phyloP scores from a whole-genome alignment of 1,284 basidiomycete species.

The Papiliotrema fonsecae region DNA sequence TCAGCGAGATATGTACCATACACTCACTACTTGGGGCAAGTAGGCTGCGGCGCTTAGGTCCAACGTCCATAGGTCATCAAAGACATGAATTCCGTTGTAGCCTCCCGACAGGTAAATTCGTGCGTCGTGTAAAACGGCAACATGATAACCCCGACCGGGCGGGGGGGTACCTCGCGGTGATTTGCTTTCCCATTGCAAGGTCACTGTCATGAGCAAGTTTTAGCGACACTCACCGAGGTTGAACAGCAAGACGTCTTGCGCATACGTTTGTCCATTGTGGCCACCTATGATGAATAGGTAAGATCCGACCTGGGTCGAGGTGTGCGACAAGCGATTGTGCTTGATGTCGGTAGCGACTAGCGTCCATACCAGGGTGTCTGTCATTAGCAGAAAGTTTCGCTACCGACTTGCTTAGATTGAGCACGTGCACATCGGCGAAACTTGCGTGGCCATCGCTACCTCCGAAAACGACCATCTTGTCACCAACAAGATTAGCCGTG shows the following conservation, averaged over 20 bases:
- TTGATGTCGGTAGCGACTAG: conserved; percentile 56
- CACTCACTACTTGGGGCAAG: conserved; percentile 70
- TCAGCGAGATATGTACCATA: background rate
- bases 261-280: conserved; percentile 74
- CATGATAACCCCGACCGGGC: conserved; percentile 67
- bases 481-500: conserved; percentile 78
- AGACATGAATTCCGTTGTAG: conserved; percentile 74
- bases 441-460: conserved; percentile 54
- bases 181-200: conserved; percentile 62
- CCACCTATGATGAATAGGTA: conserved; percentile 87
- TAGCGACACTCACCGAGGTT: conserved; percentile 62
- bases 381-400: background rate
- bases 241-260: conserved; percentile 72
- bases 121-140: conserved; percentile 72
- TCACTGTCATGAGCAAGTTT: conserved; percentile 50
- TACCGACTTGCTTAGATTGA: conserved; percentile 66
- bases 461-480: conserved; percentile 54
- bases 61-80: conserved; percentile 76
- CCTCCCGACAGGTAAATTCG: conserved; percentile 83
- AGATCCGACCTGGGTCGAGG: conserved; percentile 85
- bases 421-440: conserved; percentile 80
- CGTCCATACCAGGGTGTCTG: conserved; percentile 70
- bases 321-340: conserved; percentile 75
- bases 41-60: conserved; percentile 85
- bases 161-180: conserved; percentile 62